phyloP scores from a whole-genome alignment of 164 flowering plant genomes.

The Magnolia officinalis region DNA sequence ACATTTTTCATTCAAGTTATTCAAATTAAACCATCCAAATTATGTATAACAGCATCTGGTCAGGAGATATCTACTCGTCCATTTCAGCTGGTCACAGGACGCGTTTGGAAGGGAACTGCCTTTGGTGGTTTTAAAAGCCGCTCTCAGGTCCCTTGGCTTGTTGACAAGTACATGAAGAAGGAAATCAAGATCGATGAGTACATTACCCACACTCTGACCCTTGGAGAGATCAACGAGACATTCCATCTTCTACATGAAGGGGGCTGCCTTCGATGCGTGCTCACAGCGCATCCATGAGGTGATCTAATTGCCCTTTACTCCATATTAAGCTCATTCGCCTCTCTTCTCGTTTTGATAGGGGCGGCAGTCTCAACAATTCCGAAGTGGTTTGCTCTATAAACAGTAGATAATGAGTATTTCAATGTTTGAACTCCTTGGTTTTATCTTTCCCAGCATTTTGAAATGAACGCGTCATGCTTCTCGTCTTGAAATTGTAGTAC shows the following conservation, averaged over 20 bases:
- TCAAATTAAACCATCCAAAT: no score
- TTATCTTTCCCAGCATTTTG: not conserved
- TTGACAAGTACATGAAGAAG: slow-evolving; percentile 98
- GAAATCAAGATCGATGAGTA: slow-evolving; percentile 98
- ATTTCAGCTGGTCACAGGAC: slow-evolving; percentile 97
- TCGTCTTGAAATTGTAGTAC: not conserved
- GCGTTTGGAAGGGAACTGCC: slow-evolving; percentile 99
- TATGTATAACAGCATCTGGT: slow-evolving; percentile 57
- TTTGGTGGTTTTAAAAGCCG: slow-evolving; percentile 99
- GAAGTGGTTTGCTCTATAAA: not conserved
- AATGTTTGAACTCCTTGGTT: not conserved
- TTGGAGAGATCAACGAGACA: slow-evolving; percentile 80
- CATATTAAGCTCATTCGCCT: not conserved
- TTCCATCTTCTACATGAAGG: slow-evolving; percentile 93
- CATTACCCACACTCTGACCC: slow-evolving; percentile 75
- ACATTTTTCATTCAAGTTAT: no score
- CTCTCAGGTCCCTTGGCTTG: slow-evolving; percentile 97
- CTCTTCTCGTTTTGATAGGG: not conserved
- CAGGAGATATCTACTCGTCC: slow-evolving; percentile 96
- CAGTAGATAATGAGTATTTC: not conserved
- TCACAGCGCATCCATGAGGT: slow-evolving; percentile 33
- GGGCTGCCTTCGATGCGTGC: slow-evolving; percentile 86
- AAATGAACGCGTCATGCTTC: not conserved
- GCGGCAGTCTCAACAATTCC: not conserved
- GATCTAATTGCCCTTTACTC: not conserved